Evolutionary conservation across 2,329 filamentous ascomycete species (phyloP), one percentile per base, ranked within the genome.

Genomic region (Myotisia sp.): DNA sequence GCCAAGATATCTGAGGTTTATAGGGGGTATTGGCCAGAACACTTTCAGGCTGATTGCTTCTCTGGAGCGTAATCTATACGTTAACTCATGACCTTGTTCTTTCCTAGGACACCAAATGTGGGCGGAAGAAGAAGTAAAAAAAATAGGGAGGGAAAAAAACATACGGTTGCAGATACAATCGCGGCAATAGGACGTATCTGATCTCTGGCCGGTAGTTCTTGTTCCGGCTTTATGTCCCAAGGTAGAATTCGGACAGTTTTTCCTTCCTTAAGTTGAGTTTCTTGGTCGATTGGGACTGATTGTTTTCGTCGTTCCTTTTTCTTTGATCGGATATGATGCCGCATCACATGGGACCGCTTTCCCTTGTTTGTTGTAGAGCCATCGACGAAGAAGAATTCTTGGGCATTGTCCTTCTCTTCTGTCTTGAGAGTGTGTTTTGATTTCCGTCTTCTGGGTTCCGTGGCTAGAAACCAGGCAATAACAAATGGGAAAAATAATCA

Each of bases 331-430:
- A 60, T 56, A 46, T 61, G 58, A 35, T 60, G 55, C 22, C 55
- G 55, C 58, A 61, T 60, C 13, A 61, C 58, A 50, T 61, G 57
- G 5, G 58, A 56, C 19, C 58, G 55, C 34, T 60, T 60, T 36
- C 58, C 58, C 20, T 54, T 52, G 12, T 53, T 59, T 3, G 56
- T 59, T 3, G 58, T 58, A 34, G 48, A 51, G 5, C 49, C 50
- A 33, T 60, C 51, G 29, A 60, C 57, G 42, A 61, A 60, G 38
- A 57, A 60, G 36, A 60, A 60, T 14, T 32, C 29, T 13, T 29
- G 27, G n/a, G n/a, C n/a, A n/a, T n/a, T n/a, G n/a, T n/a, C n/a
- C n/a, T n/a, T n/a, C n/a, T n/a, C n/a, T n/a, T n/a, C n/a, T n/a
- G n/a, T n/a, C n/a, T n/a, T n/a, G n/a, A n/a, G n/a, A n/a, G n/a